Conservation (phyloP, 768 basidiomycete species). For the Piloderma croceum region DNA sequence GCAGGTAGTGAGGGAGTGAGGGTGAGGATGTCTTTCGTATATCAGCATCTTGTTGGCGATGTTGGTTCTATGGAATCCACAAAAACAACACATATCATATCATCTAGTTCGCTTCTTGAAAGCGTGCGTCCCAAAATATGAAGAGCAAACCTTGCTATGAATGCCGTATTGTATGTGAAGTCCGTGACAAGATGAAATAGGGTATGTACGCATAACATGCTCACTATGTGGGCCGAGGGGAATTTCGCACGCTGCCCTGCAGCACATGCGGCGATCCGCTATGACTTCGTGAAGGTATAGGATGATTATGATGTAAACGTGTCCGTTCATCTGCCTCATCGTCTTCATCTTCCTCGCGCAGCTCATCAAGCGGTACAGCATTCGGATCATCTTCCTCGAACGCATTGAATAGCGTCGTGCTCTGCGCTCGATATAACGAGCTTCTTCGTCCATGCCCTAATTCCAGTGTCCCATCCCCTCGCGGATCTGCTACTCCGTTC, state of each 20-base stretch:
- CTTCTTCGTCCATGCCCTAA: slow-evolving; percentile 57
- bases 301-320: slow-evolving; percentile 1
- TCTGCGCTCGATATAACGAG: slow-evolving; percentile 62
- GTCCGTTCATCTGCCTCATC: slow-evolving; percentile 43
- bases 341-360: slow-evolving; percentile 65
- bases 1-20: no score
- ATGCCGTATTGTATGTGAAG: no score
- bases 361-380: slow-evolving; percentile 50
- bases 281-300: not conserved
- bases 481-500: slow-evolving; percentile 36
- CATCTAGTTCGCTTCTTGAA: no score
- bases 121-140: no score
- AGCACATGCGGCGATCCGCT: not conserved
- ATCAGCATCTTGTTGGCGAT: no score
- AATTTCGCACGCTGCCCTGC: not conserved
- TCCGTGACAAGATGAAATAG: not conserved
- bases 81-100: no score
- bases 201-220: not conserved
- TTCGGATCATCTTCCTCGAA: slow-evolving; percentile 56
- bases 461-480: slow-evolving; percentile 24
- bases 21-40: no score
- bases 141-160: no score
- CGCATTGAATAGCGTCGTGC: slow-evolving; percentile 65
- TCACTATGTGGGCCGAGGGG: not conserved
- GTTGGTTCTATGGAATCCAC: no score